phyloP scores from a whole-genome alignment of 176 grass and related monocot genomes.

The Triticum aestivum region IWGSC_CS_RefSeq_v2.1 NC_057811.1:85308555-85309054 shows the following conservation, averaged over 20 bases:
- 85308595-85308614: background rate
- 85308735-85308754: background rate
- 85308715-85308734: background rate
- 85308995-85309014: background rate
- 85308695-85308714: constrained; percentile 9
- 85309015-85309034: background rate
- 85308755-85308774: constrained; percentile 7
- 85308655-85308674: background rate
- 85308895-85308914: background rate
- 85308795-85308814: background rate
- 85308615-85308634: background rate
- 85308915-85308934: no score
- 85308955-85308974: no score
- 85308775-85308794: background rate
- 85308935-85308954: no score
- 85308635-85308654: background rate
- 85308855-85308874: background rate
- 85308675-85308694: background rate
- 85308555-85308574: background rate
- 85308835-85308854: background rate
- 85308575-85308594: constrained; percentile 8
- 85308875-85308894: constrained; percentile 3
- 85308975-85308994: no score
- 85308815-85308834: background rate
- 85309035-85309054: background rate